Percentiles rank a stretch among this genome's conserved stretches.
Evolutionary conservation across 495 filamentous ascomycete species (phyloP).

Genomic region (Cercophora samala): DNA sequence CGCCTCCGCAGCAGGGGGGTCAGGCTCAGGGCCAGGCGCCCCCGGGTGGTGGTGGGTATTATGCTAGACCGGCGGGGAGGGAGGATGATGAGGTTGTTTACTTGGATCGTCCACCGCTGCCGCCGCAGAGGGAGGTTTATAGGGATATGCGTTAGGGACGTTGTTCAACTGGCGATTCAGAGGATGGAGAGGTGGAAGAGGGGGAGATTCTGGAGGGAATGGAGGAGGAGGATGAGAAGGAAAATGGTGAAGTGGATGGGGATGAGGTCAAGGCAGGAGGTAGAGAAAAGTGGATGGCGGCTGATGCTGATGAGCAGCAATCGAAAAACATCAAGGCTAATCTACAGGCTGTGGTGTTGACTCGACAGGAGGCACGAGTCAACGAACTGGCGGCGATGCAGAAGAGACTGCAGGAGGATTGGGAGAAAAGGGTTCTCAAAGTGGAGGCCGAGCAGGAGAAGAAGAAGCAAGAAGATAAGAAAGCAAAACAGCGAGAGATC

Average conservation of each 20-base stretch:
- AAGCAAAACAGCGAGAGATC: too few species aligned
- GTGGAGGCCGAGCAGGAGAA: too few species aligned
- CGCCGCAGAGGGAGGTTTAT: slow-evolving; percentile 31
- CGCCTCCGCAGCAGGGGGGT: background rate
- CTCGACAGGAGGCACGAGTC: too few species aligned
- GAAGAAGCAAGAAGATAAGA: too few species aligned
- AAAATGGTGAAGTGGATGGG: background rate
- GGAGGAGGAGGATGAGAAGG: background rate
- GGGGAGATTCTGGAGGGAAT: background rate
- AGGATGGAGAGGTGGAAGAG: background rate
- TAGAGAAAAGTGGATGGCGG: background rate
- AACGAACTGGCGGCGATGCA: too few species aligned
- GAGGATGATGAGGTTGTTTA: slow-evolving; percentile 47
- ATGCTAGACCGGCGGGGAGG: slow-evolving; percentile 18
- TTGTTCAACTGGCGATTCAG: slow-evolving; percentile 25
- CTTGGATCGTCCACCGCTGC: slow-evolving; percentile 39
- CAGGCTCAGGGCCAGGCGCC: slow-evolving; percentile 10
- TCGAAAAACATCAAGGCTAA: too few species aligned
- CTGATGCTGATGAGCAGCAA: too few species aligned
- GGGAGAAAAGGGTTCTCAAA: too few species aligned
- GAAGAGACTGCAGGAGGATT: too few species aligned
- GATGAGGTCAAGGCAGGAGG: background rate
- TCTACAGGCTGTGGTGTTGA: too few species aligned
- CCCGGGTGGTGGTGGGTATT: slow-evolving; percentile 27
- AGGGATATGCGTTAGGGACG: background rate